A percentile compares a stretch with the other conserved stretches of the same genome.
These are phyloP conservation scores for Seiridium unicorne DNA, from an alignment of 2,329 filamentous ascomycete species.

Conservation along the genomic window DNA sequence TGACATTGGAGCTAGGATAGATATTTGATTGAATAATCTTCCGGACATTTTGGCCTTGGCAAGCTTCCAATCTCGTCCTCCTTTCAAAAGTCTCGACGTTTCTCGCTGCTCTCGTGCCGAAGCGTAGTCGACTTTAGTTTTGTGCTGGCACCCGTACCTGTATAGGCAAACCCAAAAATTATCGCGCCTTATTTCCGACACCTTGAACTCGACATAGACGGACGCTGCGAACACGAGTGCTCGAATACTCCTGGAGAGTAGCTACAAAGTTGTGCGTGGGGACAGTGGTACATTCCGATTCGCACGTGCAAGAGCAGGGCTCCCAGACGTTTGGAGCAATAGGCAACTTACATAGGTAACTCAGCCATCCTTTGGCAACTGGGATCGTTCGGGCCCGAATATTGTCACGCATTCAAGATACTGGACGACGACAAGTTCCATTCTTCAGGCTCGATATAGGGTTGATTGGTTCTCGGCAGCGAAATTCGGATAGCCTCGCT, in stretches of 20 bases:
- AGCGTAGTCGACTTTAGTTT: neutral
- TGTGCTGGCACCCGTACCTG: conserved; percentile 1
- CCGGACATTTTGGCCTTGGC: conserved; percentile 1
- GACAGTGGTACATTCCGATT: neutral
- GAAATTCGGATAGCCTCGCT: neutral
- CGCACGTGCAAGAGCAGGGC: neutral
- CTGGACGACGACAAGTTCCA: neutral
- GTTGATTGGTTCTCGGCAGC: neutral
- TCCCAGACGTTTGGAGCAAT: neutral
- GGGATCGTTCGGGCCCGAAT: neutral
- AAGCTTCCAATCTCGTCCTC: neutral
- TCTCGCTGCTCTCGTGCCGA: neutral
- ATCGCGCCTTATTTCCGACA: neutral
- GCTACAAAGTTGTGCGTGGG: neutral
- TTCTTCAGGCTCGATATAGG: neutral
- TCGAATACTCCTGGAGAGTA: conserved; percentile 2
- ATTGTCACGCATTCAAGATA: neutral
- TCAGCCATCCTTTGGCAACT: too few species aligned
- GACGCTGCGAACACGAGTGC: neutral
- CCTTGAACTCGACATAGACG: neutral
- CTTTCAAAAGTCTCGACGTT: neutral
- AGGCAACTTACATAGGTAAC: conserved; percentile 1
- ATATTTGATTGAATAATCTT: neutral
- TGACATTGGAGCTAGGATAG: neutral
- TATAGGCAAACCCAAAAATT: neutral